Conservation (phyloP, 2,329 filamentous ascomycete genomes). For the Penicillium verrucosum region DNA sequence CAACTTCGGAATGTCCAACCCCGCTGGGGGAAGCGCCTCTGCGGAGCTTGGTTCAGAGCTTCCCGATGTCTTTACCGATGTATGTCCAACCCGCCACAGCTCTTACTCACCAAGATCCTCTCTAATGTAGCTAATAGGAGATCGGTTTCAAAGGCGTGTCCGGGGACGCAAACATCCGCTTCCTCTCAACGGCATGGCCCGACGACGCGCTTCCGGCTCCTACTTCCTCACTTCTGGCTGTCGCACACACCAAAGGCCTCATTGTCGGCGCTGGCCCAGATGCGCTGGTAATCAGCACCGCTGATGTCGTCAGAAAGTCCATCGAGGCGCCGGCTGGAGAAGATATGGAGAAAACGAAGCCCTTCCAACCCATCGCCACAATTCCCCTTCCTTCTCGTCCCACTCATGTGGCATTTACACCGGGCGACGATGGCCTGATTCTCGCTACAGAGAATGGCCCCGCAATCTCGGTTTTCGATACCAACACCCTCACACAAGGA, state of each 20-base stretch:
- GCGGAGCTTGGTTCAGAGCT: constrained; percentile 63
- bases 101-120: background rate
- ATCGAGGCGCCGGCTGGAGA: constrained; percentile 60
- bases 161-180: constrained; percentile 76
- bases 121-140: constrained; percentile 47
- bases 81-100: constrained; percentile 36
- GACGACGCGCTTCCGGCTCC: constrained; percentile 64
- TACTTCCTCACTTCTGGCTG: constrained; percentile 76
- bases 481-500: constrained; percentile 63
- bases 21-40: constrained; percentile 39
- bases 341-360: constrained; percentile 61
- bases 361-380: constrained; percentile 70
- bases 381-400: constrained; percentile 71
- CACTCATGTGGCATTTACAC: constrained; percentile 85
- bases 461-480: constrained; percentile 79
- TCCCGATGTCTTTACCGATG: constrained; percentile 77
- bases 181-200: constrained; percentile 76
- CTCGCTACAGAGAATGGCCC: constrained; percentile 78
- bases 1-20: constrained; percentile 53
- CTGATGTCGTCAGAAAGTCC: constrained; percentile 71
- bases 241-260: constrained; percentile 76
- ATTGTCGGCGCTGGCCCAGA: constrained; percentile 86
- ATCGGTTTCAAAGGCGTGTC: constrained; percentile 78
- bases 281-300: constrained; percentile 69
- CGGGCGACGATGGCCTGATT: constrained; percentile 81